A percentile compares a stretch with the other conserved stretches of the same genome.
Conservation (phyloP, 2,329 filamentous ascomycete genomes). For the Microcyclospora tardicrescens region DNA sequence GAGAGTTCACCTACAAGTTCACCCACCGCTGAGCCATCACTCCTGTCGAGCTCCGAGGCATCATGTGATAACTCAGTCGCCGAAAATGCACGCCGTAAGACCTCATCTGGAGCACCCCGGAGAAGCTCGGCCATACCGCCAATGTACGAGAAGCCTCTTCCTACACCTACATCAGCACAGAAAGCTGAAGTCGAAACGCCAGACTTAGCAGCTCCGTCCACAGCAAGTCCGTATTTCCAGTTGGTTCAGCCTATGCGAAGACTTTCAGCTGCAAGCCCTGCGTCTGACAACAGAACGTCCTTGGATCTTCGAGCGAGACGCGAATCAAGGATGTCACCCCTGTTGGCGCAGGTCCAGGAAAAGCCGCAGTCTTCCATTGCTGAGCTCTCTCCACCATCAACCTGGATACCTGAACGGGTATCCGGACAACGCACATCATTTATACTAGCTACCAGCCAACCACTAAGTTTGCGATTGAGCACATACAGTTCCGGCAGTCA, state of each 20-base stretch:
- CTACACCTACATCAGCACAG: neutral
- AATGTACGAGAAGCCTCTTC: neutral
- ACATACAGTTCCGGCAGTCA: neutral
- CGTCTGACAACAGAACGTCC: slow-evolving; percentile 4
- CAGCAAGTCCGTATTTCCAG: neutral
- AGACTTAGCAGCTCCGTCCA: neutral
- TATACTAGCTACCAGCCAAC: neutral
- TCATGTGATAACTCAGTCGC: neutral
- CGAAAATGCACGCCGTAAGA: slow-evolving; percentile 2
- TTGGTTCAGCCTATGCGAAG: neutral
- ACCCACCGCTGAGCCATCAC: slow-evolving; percentile 8
- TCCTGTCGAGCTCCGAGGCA: neutral
- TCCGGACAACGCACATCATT: slow-evolving; percentile 4
- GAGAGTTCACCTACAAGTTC: slow-evolving; percentile 18
- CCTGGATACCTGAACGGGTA: slow-evolving; percentile 3
- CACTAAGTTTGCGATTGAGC: neutral
- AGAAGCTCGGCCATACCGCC: neutral
- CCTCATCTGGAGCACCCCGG: neutral
- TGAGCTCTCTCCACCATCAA: slow-evolving; percentile 9
- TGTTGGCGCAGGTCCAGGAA: slow-evolving; percentile 4
- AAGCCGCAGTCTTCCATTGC: slow-evolving; percentile 10
- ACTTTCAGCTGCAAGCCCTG: slow-evolving; percentile 2
- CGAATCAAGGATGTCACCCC: slow-evolving; percentile 10
- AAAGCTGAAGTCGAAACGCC: neutral
- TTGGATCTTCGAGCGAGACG: slow-evolving; percentile 3